Evolutionary conservation across 2,329 filamentous ascomycete species (phyloP).

Genomic region (Thielaviopsis euricoi): DNA sequence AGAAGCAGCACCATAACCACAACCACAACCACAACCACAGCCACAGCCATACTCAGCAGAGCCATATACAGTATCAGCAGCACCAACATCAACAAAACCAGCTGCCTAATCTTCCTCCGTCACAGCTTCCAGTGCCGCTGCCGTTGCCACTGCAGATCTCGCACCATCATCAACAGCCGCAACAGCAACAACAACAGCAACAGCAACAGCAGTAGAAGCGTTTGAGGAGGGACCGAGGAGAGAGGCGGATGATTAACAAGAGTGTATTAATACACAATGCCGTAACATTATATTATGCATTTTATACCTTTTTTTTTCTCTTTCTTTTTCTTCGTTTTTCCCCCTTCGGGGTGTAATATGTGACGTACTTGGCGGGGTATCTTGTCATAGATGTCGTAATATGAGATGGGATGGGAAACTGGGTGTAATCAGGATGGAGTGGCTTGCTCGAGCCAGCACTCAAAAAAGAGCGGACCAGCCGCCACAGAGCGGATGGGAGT

Average conservation of each 20-base stretch:
- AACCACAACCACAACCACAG: background rate
- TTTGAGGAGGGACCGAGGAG: background rate
- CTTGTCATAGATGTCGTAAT: slow-evolving; percentile 16
- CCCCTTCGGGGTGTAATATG: too few relatives aligned
- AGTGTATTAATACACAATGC: slow-evolving; percentile 12
- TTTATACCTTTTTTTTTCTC: background rate
- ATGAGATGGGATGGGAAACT: background rate
- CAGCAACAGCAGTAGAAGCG: background rate
- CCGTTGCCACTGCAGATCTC: background rate
- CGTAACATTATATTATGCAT: slow-evolving; percentile 5
- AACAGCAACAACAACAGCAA: background rate
- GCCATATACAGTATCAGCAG: background rate
- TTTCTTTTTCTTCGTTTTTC: too few relatives aligned
- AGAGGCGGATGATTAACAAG: background rate
- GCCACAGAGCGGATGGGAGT: slow-evolving; percentile 34
- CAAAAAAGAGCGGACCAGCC: slow-evolving; percentile 44
- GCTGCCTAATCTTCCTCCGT: background rate
- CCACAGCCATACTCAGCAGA: background rate
- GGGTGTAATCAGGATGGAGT: slow-evolving; percentile 17
- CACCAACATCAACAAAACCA: background rate
- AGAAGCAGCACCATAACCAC: background rate
- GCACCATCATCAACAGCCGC: background rate
- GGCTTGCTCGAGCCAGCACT: slow-evolving; percentile 49
- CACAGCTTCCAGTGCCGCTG: background rate
- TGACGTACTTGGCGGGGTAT: background rate